phyloP scores from a whole-genome alignment of 306 rosid genomes.

The Pyrus communis region DNA sequence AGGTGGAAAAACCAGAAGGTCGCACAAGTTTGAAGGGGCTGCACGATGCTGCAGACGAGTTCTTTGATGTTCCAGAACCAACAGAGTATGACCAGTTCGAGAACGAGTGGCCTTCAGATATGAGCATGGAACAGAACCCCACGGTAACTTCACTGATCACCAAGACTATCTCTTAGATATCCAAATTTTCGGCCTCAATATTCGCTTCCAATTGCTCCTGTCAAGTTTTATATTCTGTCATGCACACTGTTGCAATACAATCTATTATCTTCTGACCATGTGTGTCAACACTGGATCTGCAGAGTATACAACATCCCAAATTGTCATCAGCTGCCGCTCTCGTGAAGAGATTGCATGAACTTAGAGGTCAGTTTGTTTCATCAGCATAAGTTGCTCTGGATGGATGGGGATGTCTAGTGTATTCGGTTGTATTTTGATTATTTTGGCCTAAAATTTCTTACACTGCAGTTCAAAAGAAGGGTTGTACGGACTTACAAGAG shows the following conservation, averaged over 20 bases:
- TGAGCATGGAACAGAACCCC: constrained; percentile 27
- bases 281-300: constrained; percentile 10
- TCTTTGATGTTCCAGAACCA: constrained; percentile 79
- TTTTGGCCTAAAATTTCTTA: constrained; percentile 7
- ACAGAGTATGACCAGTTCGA: constrained; percentile 42
- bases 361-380: constrained; percentile 52
- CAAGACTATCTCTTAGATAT: not conserved
- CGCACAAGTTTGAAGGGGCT: constrained; percentile 56
- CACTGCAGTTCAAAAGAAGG: constrained; percentile 71
- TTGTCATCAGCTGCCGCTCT: constrained; percentile 52
- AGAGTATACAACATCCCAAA: constrained; percentile 41
- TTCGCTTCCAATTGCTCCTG: not conserved
- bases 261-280: constrained; percentile 8
- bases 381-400: not conserved
- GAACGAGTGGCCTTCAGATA: constrained; percentile 47
- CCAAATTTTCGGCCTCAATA: not conserved
- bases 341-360: constrained; percentile 65
- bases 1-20: constrained; percentile 22
- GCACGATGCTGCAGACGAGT: constrained; percentile 65
- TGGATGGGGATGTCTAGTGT: not conserved
- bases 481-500: constrained; percentile 56
- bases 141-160: constrained; percentile 28
- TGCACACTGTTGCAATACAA: not conserved
- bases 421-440: constrained; percentile 3
- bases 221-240: not conserved